Base-by-base conservation (phyloP, 495 filamentous ascomycete species). In the Podospora sp. region DNA sequence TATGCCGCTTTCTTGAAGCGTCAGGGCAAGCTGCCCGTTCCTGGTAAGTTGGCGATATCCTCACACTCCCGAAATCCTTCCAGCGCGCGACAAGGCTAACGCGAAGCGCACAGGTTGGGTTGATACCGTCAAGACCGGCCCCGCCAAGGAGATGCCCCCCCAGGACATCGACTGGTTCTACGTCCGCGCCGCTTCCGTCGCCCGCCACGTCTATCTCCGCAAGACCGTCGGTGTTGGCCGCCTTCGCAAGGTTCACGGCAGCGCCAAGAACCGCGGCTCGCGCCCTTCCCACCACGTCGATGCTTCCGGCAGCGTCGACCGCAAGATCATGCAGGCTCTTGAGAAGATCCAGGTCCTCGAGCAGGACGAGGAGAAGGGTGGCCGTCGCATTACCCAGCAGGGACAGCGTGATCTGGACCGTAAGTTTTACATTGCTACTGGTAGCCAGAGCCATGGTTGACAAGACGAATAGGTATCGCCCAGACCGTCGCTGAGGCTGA, bases 261-360 rank as follows among this genome's bases (percentile, higher is more conserved):
- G 86, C 69, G 90, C 90, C 83, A 97, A 97, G 89, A 99, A 99
- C 89, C 93, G 95, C 77, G 95, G 95, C 72, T 87, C 87, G 72
- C 88, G 92, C 73, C 95, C 95, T 74, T 90, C 87, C 61, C 91
- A 97, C 83, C 95, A 99, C 87, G 93, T 97, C 78, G 91, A 97
- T 79, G 95, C 94, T 79, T 91, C 87, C 76, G 95, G 95, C 76
- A 88, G 87, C 78, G 94, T 99, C 70, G 95, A 99, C 84, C 91
- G 95, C 78, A 97, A 97, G 85, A 88, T 94, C 71, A 84, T 97
- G 80, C 94, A 97, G 88, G 86, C 93, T 62, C 89, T 99, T 57
- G 94, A 97, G 92, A 97, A 97, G 89, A 97, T 99, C 79, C 93
- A 94, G 80, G 92, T 99, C 73, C 83, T 99, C 62, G 95, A 99